These are phyloP conservation scores for Pisolithus thermaeus DNA, from an alignment of 1,284 basidiomycete species.

Conservation along the genomic window DNA sequence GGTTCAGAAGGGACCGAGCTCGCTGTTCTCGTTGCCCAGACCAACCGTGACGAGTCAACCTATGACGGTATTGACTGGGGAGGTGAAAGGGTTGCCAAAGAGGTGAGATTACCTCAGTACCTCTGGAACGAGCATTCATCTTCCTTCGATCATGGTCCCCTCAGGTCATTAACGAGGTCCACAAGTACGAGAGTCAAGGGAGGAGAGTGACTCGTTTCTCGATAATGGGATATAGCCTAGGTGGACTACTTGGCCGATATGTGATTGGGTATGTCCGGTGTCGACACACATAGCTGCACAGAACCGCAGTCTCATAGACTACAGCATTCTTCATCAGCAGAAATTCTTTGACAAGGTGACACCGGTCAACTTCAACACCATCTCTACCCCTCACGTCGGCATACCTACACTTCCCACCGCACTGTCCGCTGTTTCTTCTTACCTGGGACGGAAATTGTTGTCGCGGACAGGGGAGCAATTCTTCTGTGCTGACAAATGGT, in stretches of 20 bases:
- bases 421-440: constrained; percentile 51
- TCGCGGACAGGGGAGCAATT: constrained; percentile 84
- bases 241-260: constrained; percentile 77
- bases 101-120: constrained; percentile 37
- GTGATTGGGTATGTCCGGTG: constrained; percentile 52
- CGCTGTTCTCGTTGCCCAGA: constrained; percentile 44
- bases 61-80: constrained; percentile 77
- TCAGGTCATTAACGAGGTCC: constrained; percentile 50
- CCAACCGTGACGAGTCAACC: constrained; percentile 54
- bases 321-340: constrained; percentile 58
- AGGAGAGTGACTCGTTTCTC: constrained; percentile 62
- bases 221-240: constrained; percentile 75
- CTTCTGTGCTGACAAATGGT: constrained; percentile 71
- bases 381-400: constrained; percentile 82
- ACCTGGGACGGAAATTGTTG: constrained; percentile 69
- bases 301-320: constrained; percentile 5
- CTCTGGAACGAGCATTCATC: neutral
- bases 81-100: constrained; percentile 59
- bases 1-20: constrained; percentile 27
- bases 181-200: constrained; percentile 46
- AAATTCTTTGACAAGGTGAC: constrained; percentile 63
- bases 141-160: constrained; percentile 6
- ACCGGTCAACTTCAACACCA: constrained; percentile 75
- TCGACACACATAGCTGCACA: too few species aligned
- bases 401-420: constrained; percentile 54